Evolutionary conservation across 2,329 filamentous ascomycete genomes (phyloP), one percentile per base, ranked within the genome.

Genomic region (Immersiporthe knoxdaviesiana): DNA sequence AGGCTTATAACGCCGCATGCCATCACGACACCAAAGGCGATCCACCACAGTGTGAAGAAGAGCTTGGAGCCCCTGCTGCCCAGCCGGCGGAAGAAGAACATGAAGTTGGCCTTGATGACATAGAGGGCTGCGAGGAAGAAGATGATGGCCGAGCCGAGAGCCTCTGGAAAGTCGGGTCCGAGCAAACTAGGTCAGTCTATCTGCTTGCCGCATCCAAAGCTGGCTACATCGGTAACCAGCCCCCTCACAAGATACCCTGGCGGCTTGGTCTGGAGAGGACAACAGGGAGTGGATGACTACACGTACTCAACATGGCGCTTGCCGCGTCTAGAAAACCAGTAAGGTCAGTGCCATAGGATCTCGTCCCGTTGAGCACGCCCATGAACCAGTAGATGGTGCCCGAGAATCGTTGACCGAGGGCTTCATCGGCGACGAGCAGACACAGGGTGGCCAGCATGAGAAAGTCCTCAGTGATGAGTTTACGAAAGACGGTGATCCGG

Each of bases 31-130:
- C 35, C 37, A 24, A 71, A 69, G 5, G 65, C 59, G 11, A 64
- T 21, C 69, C 69, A 71, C 69, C 69, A 71, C 21, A 67, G 21
- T 4, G 56, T n/a, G 59, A 61, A 63, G 35, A 71, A 71, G 0
- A 63, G 24, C 1, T 44, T 63, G 0, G 60, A 59, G 1, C 61
- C 61, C 7, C 69, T 63, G 12, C 65, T 66, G 5, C 67, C 69
- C 35, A 71, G 16, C 3, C 69, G 69, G 30, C 68, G 68, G 27
- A 71, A 71, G 41, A 71, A 71, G 35, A 71, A 44, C 44, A 71
- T 56, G 60, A 71, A 71, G 44, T 71, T 71, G 61, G 68, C 54
- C 67, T 71, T 71, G 64, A 71, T 69, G 32, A 63, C 65, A 32
- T 69, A 71, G 24, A 71, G 63, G 3, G 67, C 69, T 10, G 68